Percentiles rank a stretch among this genome's conserved stretches.
These are phyloP conservation scores for Aspergillus ellipticus DNA, from an alignment of 495 filamentous ascomycete genomes.

Conservation along the genomic window DNA sequence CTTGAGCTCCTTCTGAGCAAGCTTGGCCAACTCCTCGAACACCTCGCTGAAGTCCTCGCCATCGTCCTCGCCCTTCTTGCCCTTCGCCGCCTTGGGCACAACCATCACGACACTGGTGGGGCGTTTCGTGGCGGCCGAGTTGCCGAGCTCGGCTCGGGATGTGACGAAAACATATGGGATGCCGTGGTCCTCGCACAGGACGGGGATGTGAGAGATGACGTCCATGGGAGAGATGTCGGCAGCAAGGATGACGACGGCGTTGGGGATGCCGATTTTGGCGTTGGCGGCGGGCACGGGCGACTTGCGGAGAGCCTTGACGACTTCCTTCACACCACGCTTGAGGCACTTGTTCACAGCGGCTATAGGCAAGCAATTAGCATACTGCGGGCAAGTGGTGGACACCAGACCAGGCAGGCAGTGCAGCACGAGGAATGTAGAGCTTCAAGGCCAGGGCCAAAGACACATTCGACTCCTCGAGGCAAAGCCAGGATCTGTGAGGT, in stretches of 20 bases:
- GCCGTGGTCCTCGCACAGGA: slow-evolving; percentile 95
- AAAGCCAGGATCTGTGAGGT: background rate
- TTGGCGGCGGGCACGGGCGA: slow-evolving; percentile 57
- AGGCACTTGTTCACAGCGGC: slow-evolving; percentile 89
- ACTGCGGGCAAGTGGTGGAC: background rate
- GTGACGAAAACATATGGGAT: slow-evolving; percentile 91
- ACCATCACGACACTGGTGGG: slow-evolving; percentile 95
- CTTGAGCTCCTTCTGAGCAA: slow-evolving; percentile 66
- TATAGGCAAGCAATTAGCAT: slow-evolving; percentile 34
- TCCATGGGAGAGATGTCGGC: slow-evolving; percentile 97
- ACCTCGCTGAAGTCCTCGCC: slow-evolving; percentile 67
- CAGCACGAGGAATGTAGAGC: background rate
- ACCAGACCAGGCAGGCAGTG: background rate
- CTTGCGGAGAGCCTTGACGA: slow-evolving; percentile 94
- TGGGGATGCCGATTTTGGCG: slow-evolving; percentile 48
- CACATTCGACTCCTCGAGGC: background rate
- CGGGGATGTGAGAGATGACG: slow-evolving; percentile 93
- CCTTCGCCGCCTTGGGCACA: slow-evolving; percentile 51
- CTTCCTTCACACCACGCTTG: slow-evolving; percentile 97
- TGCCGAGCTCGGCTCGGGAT: slow-evolving; percentile 84
- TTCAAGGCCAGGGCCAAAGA: background rate
- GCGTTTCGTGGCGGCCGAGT: slow-evolving; percentile 86
- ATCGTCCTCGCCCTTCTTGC: slow-evolving; percentile 50
- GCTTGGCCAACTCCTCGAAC: slow-evolving; percentile 68
- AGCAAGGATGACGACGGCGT: slow-evolving; percentile 83